These are phyloP conservation scores for Mrakia blollopis DNA, from an alignment of 768 basidiomycete genomes.

Conservation along the genomic window DNA sequence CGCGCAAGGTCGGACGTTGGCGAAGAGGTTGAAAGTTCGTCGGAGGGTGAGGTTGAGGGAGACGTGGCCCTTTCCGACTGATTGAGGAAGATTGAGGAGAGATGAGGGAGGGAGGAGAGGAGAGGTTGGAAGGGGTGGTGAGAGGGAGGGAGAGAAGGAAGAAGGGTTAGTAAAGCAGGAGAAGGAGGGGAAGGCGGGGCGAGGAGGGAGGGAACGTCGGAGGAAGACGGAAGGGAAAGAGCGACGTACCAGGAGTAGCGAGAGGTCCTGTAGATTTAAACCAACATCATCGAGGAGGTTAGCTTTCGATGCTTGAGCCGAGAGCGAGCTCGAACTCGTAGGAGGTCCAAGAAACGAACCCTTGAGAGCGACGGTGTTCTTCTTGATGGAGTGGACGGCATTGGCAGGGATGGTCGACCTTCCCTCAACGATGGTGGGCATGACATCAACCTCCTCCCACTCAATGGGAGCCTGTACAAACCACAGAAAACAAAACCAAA, in stretches of 20 bases:
- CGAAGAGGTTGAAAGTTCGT: slow-evolving; percentile 95
- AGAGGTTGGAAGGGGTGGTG: neutral
- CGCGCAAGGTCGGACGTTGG: slow-evolving; percentile 93
- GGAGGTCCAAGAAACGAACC: slow-evolving; percentile 51
- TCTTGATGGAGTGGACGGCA: slow-evolving; percentile 86
- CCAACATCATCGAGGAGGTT: slow-evolving; percentile 9
- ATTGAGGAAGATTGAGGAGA: too few species aligned
- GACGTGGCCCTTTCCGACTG: slow-evolving; percentile 98
- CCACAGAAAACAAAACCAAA: neutral
- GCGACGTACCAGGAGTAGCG: slow-evolving; percentile 84
- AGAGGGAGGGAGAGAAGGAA: neutral
- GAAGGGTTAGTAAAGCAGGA: neutral
- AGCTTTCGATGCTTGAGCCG: neutral
- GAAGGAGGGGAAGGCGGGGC: slow-evolving; percentile 42
- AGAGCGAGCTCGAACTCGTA: neutral
- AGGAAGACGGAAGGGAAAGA: slow-evolving; percentile 2
- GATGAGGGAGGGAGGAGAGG: neutral
- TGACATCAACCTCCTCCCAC: slow-evolving; percentile 99
- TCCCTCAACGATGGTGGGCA: slow-evolving; percentile 85
- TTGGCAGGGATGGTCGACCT: slow-evolving; percentile 94
- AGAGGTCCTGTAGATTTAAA: slow-evolving; percentile 63
- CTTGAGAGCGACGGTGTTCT: slow-evolving; percentile 96
- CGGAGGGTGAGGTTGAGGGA: slow-evolving; percentile 95
- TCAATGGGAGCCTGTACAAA: slow-evolving; percentile 78
- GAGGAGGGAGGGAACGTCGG: neutral